These are phyloP conservation scores for Coleophoma eucalyptorum DNA, from an alignment of 2,329 filamentous ascomycete genomes.

Conservation along the genomic window DNA sequence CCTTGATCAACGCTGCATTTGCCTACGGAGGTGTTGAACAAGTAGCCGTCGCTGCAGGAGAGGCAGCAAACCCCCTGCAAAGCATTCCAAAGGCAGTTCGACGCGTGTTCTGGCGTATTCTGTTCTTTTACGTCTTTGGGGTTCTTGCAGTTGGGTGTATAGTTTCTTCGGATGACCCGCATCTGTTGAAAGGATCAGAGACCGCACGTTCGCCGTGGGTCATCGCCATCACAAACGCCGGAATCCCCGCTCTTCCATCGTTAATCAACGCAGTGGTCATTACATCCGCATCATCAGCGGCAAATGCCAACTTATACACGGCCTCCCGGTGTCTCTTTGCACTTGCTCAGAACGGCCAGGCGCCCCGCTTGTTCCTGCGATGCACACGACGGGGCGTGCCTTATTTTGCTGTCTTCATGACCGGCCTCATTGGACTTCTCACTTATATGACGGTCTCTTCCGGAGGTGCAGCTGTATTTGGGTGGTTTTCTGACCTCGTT, in stretches of 20 bases:
- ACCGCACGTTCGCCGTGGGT: constrained; percentile 45
- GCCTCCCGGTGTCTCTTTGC: constrained; percentile 67
- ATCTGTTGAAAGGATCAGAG: constrained; percentile 42
- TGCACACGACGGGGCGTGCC: constrained; percentile 61
- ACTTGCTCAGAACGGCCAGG: constrained; percentile 61
- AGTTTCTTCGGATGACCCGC: constrained; percentile 58
- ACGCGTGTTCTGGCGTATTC: constrained; percentile 56
- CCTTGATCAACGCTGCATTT: constrained; percentile 44
- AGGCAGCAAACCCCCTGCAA: constrained; percentile 59
- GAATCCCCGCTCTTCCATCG: constrained; percentile 59
- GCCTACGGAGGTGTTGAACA: constrained; percentile 59
- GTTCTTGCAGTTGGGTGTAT: constrained; percentile 57
- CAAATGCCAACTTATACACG: constrained; percentile 59
- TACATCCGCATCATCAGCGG: constrained; percentile 61
- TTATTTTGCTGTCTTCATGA: constrained; percentile 48
- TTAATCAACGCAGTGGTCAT: constrained; percentile 67
- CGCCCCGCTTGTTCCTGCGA: constrained; percentile 53
- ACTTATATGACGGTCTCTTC: constrained; percentile 65
- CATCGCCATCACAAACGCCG: constrained; percentile 59
- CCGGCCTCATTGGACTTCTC: constrained; percentile 45
- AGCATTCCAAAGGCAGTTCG: constrained; percentile 63
- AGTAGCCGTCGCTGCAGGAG: constrained; percentile 56
- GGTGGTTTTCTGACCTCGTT: constrained; percentile 67
- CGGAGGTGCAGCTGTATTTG: constrained; percentile 60
- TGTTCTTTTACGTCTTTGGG: constrained; percentile 57